Base-by-base conservation (phyloP, 2,329 filamentous ascomycete species). In the Knoxdaviesia proteae region DNA sequence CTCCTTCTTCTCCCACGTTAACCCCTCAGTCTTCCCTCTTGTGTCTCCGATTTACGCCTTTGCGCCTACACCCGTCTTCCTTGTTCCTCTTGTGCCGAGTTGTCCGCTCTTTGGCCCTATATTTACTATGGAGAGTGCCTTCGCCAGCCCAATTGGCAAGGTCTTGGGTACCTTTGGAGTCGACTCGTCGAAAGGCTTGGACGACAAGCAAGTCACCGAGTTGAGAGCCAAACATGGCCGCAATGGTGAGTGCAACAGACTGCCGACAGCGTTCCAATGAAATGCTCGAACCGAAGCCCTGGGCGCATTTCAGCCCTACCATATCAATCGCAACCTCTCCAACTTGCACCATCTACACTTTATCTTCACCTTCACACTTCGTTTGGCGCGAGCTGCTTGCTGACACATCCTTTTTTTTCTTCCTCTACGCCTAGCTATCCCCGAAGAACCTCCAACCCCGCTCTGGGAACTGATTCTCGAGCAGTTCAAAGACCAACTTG, bases 401-500 rank as follows among this genome's bases (percentile, higher is more conserved):
- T 47, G 32, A 47, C 39, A 34, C 20, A 20, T 20, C 20, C 20
- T 2, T 20, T 20, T 20, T 41, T 35, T 36, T 41, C 34, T 37
- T 34, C 30, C 5, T 43, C 29, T 39, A 32, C 44, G 48, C 36
- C 38, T 49, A 75, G 71, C 69, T 40, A 76, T 76, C 47, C 62
- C 70, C 39, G 90, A 98, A 64, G 90, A 98, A 50, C 90, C 90
- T 43, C 86, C 90, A 3, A 98, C 90, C 33, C 90, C 90, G 36
- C 59, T 98, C 40, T 98, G 88, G 90, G 75, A 96, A 62, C 77
- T 98, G 48, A 84, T 98, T 44, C 71, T 98, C 46, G 90, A 98
- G 63, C 90, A 98, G 60, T 98, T 98, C 71, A 94, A 98, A 63
- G 90, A 98, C 58, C 90, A 98, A 61, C 75, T 98, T 40, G 90